Evolutionary conservation across 23 red algal species (phyloP), one percentile per base, ranked within the genome.

Genomic region (Chondrus crispus): DNA sequence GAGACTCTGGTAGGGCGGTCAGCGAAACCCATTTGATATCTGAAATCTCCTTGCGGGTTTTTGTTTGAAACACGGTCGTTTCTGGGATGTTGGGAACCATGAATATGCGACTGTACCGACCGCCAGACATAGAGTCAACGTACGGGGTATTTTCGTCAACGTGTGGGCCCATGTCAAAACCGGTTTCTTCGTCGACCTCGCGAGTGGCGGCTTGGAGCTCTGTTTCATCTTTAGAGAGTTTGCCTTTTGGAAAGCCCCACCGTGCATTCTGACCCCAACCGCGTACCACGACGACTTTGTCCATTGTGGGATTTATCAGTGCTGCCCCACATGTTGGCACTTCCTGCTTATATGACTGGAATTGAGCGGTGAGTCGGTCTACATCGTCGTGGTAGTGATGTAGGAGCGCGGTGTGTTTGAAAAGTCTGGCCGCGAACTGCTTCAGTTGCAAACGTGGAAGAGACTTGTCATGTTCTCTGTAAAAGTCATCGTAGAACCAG

Each of bases 401-500:
- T 3, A 99, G 89, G 20, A 96, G 57, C 0, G 85, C 72, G 1
- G 85, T 87, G 63, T 95, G 94, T 10, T 87, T 75, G 75, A 99
- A 99, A 2, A 99, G 45, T 70, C 55, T 35, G 19, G 69, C 76
- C 2, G 94, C 97, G 92, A 99, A 99, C 36, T 95, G 90, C 44
- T 85, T 82, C 26, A 96, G 76, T 22, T 63, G 42, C 35, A 96
- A 53, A 30, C 80, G 63, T n/a, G 97, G 97, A 10, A 99, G 80
- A 11, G 57, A 95, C 2, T 38, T 49, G 71, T 99, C 69, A 16
- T 85, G 41, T 22, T 96, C 97, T 28, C 97, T 81, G 46, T 89
- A 96, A 55, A 99, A 99, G 64, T 99, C 97, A 33, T 88, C 71
- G 90, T 99, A 99, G 46, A 99, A 99, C 97, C 97, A 99, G 85